phyloP scores from a whole-genome alignment of 2,329 filamentous ascomycete genomes.

The Podosphaera xanthii region DNA sequence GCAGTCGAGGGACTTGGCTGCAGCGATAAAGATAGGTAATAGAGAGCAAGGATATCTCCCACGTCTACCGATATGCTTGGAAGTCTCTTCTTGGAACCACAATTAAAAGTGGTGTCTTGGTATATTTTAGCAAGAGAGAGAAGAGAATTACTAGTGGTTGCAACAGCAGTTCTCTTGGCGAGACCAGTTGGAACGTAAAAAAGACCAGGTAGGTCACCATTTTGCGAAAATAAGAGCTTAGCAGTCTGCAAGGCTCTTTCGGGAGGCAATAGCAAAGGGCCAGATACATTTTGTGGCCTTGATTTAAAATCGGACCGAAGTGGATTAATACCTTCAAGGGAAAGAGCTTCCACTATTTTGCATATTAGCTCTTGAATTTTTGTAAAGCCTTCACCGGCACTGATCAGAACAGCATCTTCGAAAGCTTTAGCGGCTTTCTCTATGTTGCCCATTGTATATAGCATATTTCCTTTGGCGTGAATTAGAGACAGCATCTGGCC shows the following conservation, averaged over 20 bases:
- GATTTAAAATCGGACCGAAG: constrained; percentile 10
- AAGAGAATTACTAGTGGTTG: constrained; percentile 86
- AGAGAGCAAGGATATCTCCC: constrained; percentile 77
- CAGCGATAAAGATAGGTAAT: constrained; percentile 82
- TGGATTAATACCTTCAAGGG: constrained; percentile 22
- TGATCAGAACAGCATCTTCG: constrained; percentile 83
- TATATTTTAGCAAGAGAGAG: constrained; percentile 93
- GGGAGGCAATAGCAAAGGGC: constrained; percentile 56
- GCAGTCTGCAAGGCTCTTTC: constrained; percentile 67
- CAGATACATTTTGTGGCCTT: constrained; percentile 1
- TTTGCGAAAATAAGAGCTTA: constrained; percentile 54
- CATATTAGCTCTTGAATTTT: constrained; percentile 61
- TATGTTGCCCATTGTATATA: constrained; percentile 75
- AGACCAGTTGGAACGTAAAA: constrained; percentile 45
- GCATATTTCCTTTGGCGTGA: constrained; percentile 95
- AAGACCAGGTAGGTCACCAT: constrained; percentile 61
- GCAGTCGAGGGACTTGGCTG: constrained; percentile 94
- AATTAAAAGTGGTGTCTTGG: constrained; percentile 75
- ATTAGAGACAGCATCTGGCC: constrained; percentile 81
- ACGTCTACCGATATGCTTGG: constrained; percentile 50
- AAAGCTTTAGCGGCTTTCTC: constrained; percentile 65
- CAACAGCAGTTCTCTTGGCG: constrained; percentile 57
- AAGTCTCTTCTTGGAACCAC: constrained; percentile 20
- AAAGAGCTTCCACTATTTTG: constrained; percentile 50
- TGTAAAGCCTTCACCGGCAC: constrained; percentile 44